These are phyloP conservation scores for Erysimum pusillum DNA, from an alignment of 441 rosid species.

Conservation along the genomic window DNA sequence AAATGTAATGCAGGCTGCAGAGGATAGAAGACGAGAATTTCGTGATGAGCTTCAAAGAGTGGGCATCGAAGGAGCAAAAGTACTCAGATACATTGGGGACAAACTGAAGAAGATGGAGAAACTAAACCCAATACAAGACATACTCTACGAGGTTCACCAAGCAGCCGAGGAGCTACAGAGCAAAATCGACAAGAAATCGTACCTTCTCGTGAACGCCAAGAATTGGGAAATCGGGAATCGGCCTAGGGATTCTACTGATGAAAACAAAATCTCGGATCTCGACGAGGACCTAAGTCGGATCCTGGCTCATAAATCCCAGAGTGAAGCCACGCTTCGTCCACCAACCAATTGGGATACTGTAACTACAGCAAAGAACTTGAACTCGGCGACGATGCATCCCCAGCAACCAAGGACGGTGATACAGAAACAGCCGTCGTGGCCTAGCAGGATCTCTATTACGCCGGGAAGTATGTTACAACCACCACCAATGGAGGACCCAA, in stretches of 20 bases:
- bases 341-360: constrained; percentile 40
- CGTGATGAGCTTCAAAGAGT: constrained; percentile 58
- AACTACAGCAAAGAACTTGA: constrained; percentile 5
- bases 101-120: constrained; percentile 72
- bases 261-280: constrained; percentile 38
- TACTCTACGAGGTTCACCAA: constrained; percentile 60
- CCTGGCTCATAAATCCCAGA: constrained; percentile 56
- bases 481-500: constrained; percentile 43
- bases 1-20: constrained; percentile 55
- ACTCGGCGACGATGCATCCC: constrained; percentile 15
- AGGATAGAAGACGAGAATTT: constrained; percentile 57
- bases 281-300: constrained; percentile 44
- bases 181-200: constrained; percentile 66
- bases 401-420: constrained; percentile 31
- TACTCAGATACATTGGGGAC: constrained; percentile 61
- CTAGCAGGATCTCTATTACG: constrained; percentile 35
- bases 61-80: constrained; percentile 63
- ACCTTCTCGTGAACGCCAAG: constrained; percentile 63
- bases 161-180: constrained; percentile 71
- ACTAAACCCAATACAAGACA: constrained; percentile 51
- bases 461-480: constrained; percentile 30
- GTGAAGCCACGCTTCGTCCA: constrained; percentile 62
- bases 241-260: constrained; percentile 37
- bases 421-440: constrained; percentile 55
- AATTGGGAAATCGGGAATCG: constrained; percentile 65